Conservation (phyloP, 805 yeast genomes). For the Yamadazyma kitorensis region DNA sequence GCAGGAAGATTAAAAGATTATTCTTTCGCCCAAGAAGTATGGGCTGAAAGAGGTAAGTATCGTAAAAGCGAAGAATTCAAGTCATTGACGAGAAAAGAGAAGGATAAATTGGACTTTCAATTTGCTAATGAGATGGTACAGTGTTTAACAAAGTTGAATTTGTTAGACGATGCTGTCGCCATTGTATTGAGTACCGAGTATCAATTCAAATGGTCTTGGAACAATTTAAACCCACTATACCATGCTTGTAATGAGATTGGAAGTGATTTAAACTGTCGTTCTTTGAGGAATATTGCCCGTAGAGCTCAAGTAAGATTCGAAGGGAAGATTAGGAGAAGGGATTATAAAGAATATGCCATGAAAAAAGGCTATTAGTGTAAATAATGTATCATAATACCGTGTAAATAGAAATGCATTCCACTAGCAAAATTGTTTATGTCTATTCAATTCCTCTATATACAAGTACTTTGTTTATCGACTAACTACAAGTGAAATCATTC, state of each 20-base stretch:
- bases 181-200: slow-evolving; percentile 64
- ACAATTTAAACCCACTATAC: slow-evolving; percentile 27
- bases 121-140: slow-evolving; percentile 74
- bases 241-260: slow-evolving; percentile 32
- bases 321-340: slow-evolving; percentile 37
- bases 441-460: slow-evolving; percentile 10
- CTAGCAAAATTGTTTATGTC: not conserved
- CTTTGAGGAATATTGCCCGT: slow-evolving; percentile 31
- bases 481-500: slow-evolving; percentile 42
- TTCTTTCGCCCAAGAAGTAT: slow-evolving; percentile 60
- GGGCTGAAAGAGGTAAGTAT: slow-evolving; percentile 78
- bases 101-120: slow-evolving; percentile 51
- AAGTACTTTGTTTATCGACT: slow-evolving; percentile 13
- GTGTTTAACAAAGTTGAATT: slow-evolving; percentile 52
- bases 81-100: slow-evolving; percentile 27
- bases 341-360: slow-evolving; percentile 29
- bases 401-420: not conserved
- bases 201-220: slow-evolving; percentile 67
- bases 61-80: slow-evolving; percentile 56
- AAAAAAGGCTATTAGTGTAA: slow-evolving; percentile 27
- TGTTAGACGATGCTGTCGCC: slow-evolving; percentile 66
- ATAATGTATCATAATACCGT: slow-evolving; percentile 1
- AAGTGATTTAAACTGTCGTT: slow-evolving; percentile 23
- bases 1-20: slow-evolving; percentile 55
- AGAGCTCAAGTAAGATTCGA: slow-evolving; percentile 35